phyloP scores from a whole-genome alignment of 805 yeast species.

The Blastobotrys robertii region DNA sequence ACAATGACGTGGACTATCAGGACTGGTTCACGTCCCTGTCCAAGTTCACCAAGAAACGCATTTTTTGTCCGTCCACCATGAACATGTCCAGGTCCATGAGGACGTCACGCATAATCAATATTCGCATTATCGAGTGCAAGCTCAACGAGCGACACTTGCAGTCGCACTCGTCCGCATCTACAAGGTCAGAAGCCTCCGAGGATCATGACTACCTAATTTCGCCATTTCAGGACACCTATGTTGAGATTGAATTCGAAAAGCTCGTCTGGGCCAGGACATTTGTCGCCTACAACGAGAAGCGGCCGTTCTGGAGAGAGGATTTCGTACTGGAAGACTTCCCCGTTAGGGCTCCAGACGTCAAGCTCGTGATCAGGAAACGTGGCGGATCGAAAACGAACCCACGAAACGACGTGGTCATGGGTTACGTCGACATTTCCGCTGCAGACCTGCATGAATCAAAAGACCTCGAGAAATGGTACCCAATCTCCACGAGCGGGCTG shows the following conservation, averaged over 20 bases:
- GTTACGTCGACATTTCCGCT: slow-evolving; percentile 36
- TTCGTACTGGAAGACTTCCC: slow-evolving; percentile 48
- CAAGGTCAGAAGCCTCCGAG: slow-evolving; percentile 4
- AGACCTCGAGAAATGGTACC: slow-evolving; percentile 22
- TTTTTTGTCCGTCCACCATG: slow-evolving; percentile 18
- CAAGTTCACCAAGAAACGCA: slow-evolving; percentile 18
- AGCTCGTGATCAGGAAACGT: slow-evolving; percentile 11
- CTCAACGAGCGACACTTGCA: too few relatives aligned
- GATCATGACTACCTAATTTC: neutral
- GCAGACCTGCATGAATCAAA: slow-evolving; percentile 10
- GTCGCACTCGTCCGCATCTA: too few relatives aligned
- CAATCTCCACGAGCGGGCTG: slow-evolving; percentile 8
- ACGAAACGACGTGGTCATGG: slow-evolving; percentile 36
- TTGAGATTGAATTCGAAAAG: slow-evolving; percentile 66
- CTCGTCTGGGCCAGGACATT: slow-evolving; percentile 74
- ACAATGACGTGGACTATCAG: slow-evolving; percentile 20
- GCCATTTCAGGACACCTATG: slow-evolving; percentile 35
- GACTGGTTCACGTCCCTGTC: slow-evolving; percentile 26
- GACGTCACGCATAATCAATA: slow-evolving; percentile 10
- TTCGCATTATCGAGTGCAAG: slow-evolving; percentile 15
- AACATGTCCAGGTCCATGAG: slow-evolving; percentile 11
- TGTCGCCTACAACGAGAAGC: slow-evolving; percentile 37
- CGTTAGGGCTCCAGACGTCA: slow-evolving; percentile 36
- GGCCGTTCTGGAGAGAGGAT: slow-evolving; percentile 78
- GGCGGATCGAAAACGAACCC: slow-evolving; percentile 21